A percentile compares a stretch with the other conserved stretches of the same genome.
Conservation (phyloP, 768 basidiomycete genomes). For the Baorangia bicolor region DNA sequence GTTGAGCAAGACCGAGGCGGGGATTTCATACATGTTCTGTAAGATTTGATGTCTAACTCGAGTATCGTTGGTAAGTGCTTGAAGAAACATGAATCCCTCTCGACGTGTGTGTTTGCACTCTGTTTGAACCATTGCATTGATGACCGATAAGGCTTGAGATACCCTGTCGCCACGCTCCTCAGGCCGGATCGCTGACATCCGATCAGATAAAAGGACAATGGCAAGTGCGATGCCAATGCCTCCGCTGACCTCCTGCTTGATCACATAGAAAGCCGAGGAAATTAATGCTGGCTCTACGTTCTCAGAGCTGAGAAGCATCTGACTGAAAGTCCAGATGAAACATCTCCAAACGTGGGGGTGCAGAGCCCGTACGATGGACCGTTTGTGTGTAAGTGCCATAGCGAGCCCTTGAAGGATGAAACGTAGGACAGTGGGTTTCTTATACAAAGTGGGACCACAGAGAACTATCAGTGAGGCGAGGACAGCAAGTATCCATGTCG, state of each 20-base stretch:
- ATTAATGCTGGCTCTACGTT: conserved; percentile 25
- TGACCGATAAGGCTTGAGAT: conserved; percentile 36
- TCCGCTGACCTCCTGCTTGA: conserved; percentile 47
- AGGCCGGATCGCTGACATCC: not conserved
- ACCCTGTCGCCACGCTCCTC: conserved; percentile 25
- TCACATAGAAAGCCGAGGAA: conserved; percentile 40
- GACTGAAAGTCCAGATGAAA: conserved; percentile 55
- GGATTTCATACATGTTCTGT: conserved; percentile 18
- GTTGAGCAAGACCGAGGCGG: conserved; percentile 42
- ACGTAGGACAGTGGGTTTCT: conserved; percentile 37
- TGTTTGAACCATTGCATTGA: conserved; percentile 39
- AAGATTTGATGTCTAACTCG: conserved; percentile 4
- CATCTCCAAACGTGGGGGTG: conserved; percentile 51
- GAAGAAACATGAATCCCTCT: conserved; percentile 38
- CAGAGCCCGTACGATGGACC: conserved; percentile 36
- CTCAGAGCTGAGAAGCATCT: conserved; percentile 30
- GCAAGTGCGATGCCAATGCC: conserved; percentile 46
- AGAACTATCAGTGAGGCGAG: conserved; percentile 49
- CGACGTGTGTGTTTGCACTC: conserved; percentile 24
- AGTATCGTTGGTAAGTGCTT: conserved; percentile 32
- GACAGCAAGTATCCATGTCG: conserved; percentile 45
- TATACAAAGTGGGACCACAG: conserved; percentile 43
- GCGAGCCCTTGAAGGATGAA: conserved; percentile 39
- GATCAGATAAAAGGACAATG: conserved; percentile 35
- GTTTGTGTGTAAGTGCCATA: conserved; percentile 33